A percentile compares a stretch with the other conserved stretches of the same genome.
phyloP scores from a whole-genome alignment of 2,329 filamentous ascomycete genomes.

The Alternaria triticina region DNA sequence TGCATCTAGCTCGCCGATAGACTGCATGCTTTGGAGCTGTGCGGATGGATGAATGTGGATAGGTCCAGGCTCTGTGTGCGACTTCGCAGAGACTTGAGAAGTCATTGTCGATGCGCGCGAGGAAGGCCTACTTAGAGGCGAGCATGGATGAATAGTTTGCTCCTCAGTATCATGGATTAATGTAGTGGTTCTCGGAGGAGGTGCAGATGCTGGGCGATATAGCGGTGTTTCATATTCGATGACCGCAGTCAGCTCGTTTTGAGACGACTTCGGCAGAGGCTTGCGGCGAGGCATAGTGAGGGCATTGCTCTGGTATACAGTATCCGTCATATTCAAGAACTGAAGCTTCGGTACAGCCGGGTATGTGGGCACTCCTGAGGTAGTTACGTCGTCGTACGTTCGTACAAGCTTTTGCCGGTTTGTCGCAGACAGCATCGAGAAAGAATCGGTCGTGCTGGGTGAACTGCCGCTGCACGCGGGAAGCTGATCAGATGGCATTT shows the following conservation, averaged over 20 bases:
- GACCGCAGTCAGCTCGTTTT: background rate
- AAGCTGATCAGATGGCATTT: background rate
- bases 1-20: conserved; percentile 2
- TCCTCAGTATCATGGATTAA: background rate
- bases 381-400: background rate
- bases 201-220: background rate
- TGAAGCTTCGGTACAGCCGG: background rate
- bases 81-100: conserved; percentile 2
- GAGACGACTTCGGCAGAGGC: background rate
- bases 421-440: background rate
- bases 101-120: conserved; percentile 10
- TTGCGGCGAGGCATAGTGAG: background rate
- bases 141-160: background rate
- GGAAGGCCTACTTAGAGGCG: background rate
- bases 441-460: background rate
- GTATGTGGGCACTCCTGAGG: background rate
- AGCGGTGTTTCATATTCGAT: background rate
- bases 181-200: background rate
- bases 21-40: conserved; percentile 16
- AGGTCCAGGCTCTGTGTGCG: conserved; percentile 5
- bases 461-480: background rate
- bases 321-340: background rate
- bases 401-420: background rate
- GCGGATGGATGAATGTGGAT: conserved; percentile 10
- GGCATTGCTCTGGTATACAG: background rate